Base-by-base conservation (phyloP, 805 yeast genomes). In the Vanderwaltozyma tropicalis region DNA sequence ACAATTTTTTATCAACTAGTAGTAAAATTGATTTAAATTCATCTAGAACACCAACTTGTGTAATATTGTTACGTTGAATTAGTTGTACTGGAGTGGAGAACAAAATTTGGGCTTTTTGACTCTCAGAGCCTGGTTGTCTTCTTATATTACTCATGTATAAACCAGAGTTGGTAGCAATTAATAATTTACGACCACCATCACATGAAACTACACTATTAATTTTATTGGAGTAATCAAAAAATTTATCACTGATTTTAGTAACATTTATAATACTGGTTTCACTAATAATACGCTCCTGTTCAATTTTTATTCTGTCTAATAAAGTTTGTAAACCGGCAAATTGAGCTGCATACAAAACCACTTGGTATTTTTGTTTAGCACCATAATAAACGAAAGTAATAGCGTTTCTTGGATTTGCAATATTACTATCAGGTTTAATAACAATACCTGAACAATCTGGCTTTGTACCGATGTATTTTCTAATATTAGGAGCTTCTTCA, bases 81-180 rank as follows among this genome's bases (percentile, higher is more conserved):
- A 87, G 76, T 64, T 79, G 75, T 10, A 78, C 72, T 2, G 96
- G 96, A 34, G 75, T 78, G 1, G 81, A 71, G 34, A 79, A 78
- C 33, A 72, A 69, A 34, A 66, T 67, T 8, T 71, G 64, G 0
- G 68, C 63, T 37, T 76, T 73, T 67, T 40, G 40, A 4, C 32
- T 58, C n/a, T 69, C 72, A n/a, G 25, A 22, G 29, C 26, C 38
- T 20, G 55, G 51, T 36, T 61, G 51, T 36, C 68, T 53, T 41
- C 72, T 69, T 32, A 79, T 74, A 31, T 86, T 86, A 32, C 92
- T 76, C 32, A 86, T 74, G 68, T 81, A 92, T 3, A 92, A 78
- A 5, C 98, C 97, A 1, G 80, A 71, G 54, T 86, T 95, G 0
- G 97, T 87, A 31, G 97, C 97, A 53, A 84, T 88, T 26, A 92